These are phyloP conservation scores for Nigrospora osmanthi DNA, from an alignment of 2,329 filamentous ascomycete species.

Conservation along the genomic window DNA sequence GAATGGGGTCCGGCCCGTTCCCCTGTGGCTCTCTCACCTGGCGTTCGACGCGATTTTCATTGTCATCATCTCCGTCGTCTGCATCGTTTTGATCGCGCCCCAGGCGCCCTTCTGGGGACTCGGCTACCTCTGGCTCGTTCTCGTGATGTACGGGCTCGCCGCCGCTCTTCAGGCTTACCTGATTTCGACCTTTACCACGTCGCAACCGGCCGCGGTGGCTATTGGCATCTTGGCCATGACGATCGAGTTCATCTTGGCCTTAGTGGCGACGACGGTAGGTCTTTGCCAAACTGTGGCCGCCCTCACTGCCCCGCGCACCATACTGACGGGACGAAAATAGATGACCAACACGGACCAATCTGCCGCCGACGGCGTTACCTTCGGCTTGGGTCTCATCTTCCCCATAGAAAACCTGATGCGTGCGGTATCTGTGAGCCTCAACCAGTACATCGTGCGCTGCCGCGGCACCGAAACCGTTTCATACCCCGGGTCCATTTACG, in stretches of 20 bases:
- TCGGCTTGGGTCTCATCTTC: constrained; percentile 49
- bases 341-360: constrained; percentile 23
- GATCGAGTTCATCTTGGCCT: constrained; percentile 15
- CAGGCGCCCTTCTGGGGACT: constrained; percentile 47
- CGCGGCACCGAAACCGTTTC: constrained; percentile 30
- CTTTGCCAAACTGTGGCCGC: not conserved
- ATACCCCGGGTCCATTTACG: constrained; percentile 48
- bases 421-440: constrained; percentile 51
- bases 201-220: constrained; percentile 57
- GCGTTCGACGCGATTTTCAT: constrained; percentile 57
- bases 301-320: too few relatives aligned
- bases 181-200: constrained; percentile 52
- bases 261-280: constrained; percentile 16
- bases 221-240: constrained; percentile 29
- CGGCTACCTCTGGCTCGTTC: constrained; percentile 55
- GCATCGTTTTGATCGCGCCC: constrained; percentile 47
- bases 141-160: constrained; percentile 56
- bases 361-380: constrained; percentile 48
- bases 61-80: constrained; percentile 26
- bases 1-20: constrained; percentile 56
- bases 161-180: constrained; percentile 54
- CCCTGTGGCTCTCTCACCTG: constrained; percentile 57
- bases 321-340: not conserved
- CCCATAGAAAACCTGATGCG: constrained; percentile 55
- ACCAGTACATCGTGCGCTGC: constrained; percentile 56